Percentiles rank a stretch among this genome's conserved stretches.
phyloP scores from a whole-genome alignment of 2,329 filamentous ascomycete genomes.

The Penicillium janthinellum region DNA sequence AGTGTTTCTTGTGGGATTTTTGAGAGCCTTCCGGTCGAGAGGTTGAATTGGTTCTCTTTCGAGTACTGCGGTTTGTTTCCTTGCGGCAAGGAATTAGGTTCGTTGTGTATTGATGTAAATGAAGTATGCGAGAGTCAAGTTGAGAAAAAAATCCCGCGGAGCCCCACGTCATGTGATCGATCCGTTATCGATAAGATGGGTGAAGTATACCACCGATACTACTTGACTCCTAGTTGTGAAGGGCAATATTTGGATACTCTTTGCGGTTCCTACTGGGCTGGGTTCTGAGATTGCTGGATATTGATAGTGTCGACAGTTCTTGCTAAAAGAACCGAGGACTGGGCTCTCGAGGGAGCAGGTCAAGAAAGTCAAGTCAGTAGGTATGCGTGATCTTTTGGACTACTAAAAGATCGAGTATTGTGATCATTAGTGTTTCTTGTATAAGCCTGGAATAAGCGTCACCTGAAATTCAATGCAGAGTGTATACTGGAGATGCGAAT shows the following conservation, averaged over 20 bases:
- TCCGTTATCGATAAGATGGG: slow-evolving; percentile 5
- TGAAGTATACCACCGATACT: neutral
- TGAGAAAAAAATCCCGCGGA: slow-evolving; percentile 5
- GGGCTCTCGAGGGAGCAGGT: neutral
- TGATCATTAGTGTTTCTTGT: neutral
- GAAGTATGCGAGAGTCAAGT: neutral
- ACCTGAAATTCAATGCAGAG: neutral
- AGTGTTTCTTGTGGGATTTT: neutral
- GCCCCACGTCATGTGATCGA: slow-evolving; percentile 17
- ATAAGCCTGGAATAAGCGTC: neutral
- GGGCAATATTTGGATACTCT: neutral
- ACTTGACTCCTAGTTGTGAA: neutral
- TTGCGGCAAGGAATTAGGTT: neutral
- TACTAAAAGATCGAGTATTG: neutral
- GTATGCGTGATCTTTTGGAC: neutral
- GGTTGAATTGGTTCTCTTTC: neutral
- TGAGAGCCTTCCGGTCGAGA: neutral
- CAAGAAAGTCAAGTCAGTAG: neutral
- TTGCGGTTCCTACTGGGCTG: neutral
- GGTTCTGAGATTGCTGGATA: neutral
- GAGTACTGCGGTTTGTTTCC: neutral
- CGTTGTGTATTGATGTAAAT: neutral
- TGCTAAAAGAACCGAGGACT: neutral
- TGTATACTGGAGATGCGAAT: neutral
- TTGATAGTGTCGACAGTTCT: neutral